phyloP scores from a whole-genome alignment of 2,329 filamentous ascomycete species.

The Diaporthe destruens region DNA sequence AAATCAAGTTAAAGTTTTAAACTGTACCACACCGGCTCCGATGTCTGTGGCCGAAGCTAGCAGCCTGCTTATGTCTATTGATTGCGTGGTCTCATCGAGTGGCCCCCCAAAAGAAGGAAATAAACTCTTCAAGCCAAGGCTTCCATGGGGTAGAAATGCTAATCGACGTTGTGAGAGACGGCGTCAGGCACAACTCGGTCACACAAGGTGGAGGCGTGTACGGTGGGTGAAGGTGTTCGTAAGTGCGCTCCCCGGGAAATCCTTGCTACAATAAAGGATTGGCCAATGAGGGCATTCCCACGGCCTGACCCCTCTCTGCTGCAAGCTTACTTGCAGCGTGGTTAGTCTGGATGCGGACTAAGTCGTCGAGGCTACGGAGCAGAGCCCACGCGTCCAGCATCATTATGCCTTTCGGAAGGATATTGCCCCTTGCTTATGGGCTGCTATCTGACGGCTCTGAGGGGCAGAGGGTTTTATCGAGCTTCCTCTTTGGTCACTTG shows the following conservation, averaged over 20 bases:
- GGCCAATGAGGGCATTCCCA: slow-evolving; percentile 22
- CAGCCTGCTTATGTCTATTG: background rate
- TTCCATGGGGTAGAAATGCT: too few species aligned
- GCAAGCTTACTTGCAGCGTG: slow-evolving; percentile 40
- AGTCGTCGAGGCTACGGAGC: background rate
- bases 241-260: slow-evolving; percentile 11
- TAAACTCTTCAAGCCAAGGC: background rate
- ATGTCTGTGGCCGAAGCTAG: background rate
- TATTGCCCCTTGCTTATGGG: slow-evolving; percentile 41
- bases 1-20: background rate
- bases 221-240: slow-evolving; percentile 29
- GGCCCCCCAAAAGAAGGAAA: background rate
- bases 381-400: slow-evolving; percentile 14
- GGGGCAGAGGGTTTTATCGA: slow-evolving; percentile 14
- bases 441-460: slow-evolving; percentile 1
- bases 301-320: slow-evolving; percentile 20
- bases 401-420: slow-evolving; percentile 33
- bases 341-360: slow-evolving; percentile 35
- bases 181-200: slow-evolving; percentile 32
- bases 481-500: slow-evolving; percentile 29
- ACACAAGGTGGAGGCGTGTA: slow-evolving; percentile 11
- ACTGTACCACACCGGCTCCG: background rate
- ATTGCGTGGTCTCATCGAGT: background rate
- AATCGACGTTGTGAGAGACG: slow-evolving; percentile 25
- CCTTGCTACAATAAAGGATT: background rate